Evolutionary conservation across 2,329 filamentous ascomycete genomes (phyloP), one percentile per base, ranked within the genome.

Genomic region (Plenodomus tracheiphilus): DNA sequence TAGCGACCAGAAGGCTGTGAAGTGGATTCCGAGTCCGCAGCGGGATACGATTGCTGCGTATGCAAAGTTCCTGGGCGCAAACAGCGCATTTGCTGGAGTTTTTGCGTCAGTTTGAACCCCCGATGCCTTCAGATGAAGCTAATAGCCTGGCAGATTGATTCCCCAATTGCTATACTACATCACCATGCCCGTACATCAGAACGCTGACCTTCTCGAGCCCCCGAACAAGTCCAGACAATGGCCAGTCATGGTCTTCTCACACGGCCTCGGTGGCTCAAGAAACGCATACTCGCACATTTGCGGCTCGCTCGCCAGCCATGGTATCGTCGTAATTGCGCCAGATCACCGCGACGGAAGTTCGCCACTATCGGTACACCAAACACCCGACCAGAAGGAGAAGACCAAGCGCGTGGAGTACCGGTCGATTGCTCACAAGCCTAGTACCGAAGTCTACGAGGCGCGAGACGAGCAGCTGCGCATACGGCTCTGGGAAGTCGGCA

Each of bases 231-330:
- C 49, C 49, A 75, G 78, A 47, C 77, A 84, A 74, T 94, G 89
- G 87, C 90, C 91, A 0, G 87, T 90, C 0, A 85, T 91, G 76
- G 78, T 96, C 54, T 95, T 96, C 73, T 94, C 89, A 1, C 91
- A 96, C 66, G 91, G 91, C 1, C 78, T 96, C 1, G 91, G 88
- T 32, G 91, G 91, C 32, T 86, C 84, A 51, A 82, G 89, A 57
- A 94, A 94, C 63, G 85, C 89, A 10, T 96, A 96, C 74, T 93
- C 89, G n/a, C 87, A 92, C 64, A 75, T 95, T 19, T 86, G 82
- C 16, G 88, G 88, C 15, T 89, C 88, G 0, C 75, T 96, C 21
- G 88, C 91, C 4, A 91, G 88, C 17, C 86, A 94, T 63, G 91
- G 91, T 35, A 79, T 92, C 18, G 84, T 94, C 7, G 89, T 95